Conservation (phyloP, 1,284 basidiomycete species). For the Puccinia horiana region DNA sequence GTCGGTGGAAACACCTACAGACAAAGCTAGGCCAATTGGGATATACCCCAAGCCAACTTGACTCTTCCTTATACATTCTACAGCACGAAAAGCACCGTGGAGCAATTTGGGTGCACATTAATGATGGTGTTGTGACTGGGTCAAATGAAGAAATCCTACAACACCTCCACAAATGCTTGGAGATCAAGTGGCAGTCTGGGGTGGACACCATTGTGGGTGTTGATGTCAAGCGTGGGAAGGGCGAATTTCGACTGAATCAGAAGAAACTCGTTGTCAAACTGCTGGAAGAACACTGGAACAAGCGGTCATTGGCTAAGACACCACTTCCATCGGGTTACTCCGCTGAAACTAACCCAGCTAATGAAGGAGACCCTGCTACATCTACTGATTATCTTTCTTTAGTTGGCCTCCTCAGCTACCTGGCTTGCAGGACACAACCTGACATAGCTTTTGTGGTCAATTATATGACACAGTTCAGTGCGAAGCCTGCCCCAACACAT, state of each 20-base stretch:
- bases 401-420: not conserved
- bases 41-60: conserved; percentile 1
- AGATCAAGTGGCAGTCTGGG: not conserved
- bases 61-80: not conserved
- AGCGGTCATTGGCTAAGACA: not conserved
- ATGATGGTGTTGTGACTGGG: not conserved
- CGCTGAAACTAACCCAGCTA: not conserved
- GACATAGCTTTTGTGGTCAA: not conserved
- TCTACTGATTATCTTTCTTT: not conserved
- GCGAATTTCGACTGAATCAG: not conserved
- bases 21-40: not conserved
- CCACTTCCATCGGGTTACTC: not conserved
- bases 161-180: not conserved
- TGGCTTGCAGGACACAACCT: not conserved
- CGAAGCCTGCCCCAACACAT: not conserved
- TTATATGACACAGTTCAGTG: not conserved
- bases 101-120: not conserved
- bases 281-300: not conserved
- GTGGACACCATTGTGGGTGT: conserved; percentile 1
- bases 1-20: conserved; percentile 35
- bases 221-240: not conserved
- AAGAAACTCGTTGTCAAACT: not conserved
- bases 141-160: not conserved
- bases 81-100: not conserved
- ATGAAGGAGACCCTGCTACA: not conserved